Conservation (phyloP, 2,329 filamentous ascomycete species). For the Plenodomus biglobosus region DNA sequence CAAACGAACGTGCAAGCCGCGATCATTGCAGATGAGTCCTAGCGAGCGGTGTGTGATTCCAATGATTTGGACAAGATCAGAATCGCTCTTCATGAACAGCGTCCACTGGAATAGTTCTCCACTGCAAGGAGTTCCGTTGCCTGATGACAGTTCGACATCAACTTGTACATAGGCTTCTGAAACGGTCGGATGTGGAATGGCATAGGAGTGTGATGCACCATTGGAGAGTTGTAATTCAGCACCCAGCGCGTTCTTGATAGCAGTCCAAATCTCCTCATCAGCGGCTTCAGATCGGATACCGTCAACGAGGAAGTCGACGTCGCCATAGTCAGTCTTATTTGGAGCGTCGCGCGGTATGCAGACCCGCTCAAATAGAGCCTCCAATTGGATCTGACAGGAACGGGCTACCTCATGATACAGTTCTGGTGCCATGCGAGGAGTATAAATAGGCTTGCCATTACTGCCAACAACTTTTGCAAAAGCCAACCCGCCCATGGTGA, state of each 20-base stretch:
- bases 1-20: conserved; percentile 65
- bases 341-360: conserved; percentile 68
- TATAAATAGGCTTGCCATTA: conserved; percentile 53
- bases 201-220: conserved; percentile 47
- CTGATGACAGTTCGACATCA: conserved; percentile 62
- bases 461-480: conserved; percentile 30
- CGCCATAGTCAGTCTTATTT: conserved; percentile 67
- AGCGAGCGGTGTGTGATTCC: conserved; percentile 64
- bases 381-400: conserved; percentile 52
- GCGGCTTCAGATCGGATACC: conserved; percentile 16
- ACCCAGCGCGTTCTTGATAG: conserved; percentile 48
- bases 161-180: conserved; percentile 62
- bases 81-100: conserved; percentile 69
- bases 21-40: conserved; percentile 67
- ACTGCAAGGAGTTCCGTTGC: conserved; percentile 26
- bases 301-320: conserved; percentile 69
- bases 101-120: conserved; percentile 58
- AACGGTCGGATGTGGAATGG: conserved; percentile 49
- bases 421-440: conserved; percentile 64
- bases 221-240: conserved; percentile 43
- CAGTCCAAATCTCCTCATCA: conserved; percentile 19
- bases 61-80: conserved; percentile 69
- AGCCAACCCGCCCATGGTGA: conserved; percentile 64
- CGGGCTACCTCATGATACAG: conserved; percentile 59
- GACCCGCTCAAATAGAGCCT: conserved; percentile 57